These are phyloP conservation scores for Porcisia hertigi DNA, from an alignment of 208 protist species.

Conservation along the genomic window DNA sequence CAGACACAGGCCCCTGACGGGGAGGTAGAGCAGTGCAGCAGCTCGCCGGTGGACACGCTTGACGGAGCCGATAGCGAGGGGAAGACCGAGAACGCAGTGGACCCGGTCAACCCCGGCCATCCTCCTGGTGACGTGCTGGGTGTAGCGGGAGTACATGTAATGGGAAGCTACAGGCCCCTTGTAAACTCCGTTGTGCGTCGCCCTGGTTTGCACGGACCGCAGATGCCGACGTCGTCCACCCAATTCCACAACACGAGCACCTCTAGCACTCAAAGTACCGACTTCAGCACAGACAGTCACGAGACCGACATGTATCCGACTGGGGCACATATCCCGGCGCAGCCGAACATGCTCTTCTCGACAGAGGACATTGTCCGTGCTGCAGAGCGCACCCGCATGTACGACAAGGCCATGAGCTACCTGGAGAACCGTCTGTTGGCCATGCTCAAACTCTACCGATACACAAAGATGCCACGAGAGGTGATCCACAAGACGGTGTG, in stretches of 20 bases:
- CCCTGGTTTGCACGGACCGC: slow-evolving; percentile 10
- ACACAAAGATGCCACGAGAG: slow-evolving; percentile 65
- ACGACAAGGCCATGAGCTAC: slow-evolving; percentile 90
- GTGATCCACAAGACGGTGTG: slow-evolving; percentile 79
- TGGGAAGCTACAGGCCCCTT: slow-evolving; percentile 36
- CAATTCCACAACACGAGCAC: slow-evolving; percentile 20
- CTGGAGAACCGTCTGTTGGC: slow-evolving; percentile 75
- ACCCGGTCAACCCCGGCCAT: neutral
- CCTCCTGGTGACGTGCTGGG: slow-evolving; percentile 14
- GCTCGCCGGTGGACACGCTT: slow-evolving; percentile 31
- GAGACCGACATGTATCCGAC: slow-evolving; percentile 19
- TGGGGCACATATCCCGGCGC: slow-evolving; percentile 41
- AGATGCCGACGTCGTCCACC: neutral
- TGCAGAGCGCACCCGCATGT: slow-evolving; percentile 85
- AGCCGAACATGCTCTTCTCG: slow-evolving; percentile 79
- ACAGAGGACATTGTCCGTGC: slow-evolving; percentile 83
- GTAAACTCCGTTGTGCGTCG: slow-evolving; percentile 29
- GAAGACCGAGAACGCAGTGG: slow-evolving; percentile 14
- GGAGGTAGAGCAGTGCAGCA: slow-evolving; percentile 6
- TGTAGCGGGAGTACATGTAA: slow-evolving; percentile 18
- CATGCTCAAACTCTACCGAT: slow-evolving; percentile 74
- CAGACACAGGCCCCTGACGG: neutral
- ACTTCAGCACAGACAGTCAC: slow-evolving; percentile 23
- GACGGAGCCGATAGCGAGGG: slow-evolving; percentile 28
- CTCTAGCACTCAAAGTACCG: slow-evolving; percentile 17